Evolutionary conservation across 768 basidiomycete species (phyloP), one percentile per base, ranked within the genome.

Genomic region (Clitopilus hobsonii): DNA sequence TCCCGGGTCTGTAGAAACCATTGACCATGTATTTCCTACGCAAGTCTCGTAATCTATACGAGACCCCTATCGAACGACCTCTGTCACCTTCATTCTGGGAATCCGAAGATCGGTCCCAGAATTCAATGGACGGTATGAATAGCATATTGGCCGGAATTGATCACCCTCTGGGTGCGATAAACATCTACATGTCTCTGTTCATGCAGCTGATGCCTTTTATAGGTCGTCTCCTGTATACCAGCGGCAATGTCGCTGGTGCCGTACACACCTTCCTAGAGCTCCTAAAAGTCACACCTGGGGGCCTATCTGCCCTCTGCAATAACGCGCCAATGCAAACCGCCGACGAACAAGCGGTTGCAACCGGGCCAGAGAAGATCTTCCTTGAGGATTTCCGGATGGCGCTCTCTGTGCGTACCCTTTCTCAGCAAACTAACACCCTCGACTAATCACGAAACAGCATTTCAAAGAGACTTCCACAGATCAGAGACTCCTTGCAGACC

Each of bases 321-420:
- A n/a, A 11, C 11, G 41, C 18, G 4, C 41, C n/a, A 20, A 45
- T 8, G 5, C n/a, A 18, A 11, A 20, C 11, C 13, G 13, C 32
- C 4, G 41, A 20, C 10, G 41, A 45, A 18, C n/a, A 6, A 45
- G 41, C 10, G n/a, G 8, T 18, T 45, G 11, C n/a, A 18, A 20
- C 4, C 3, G 41, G 41, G 18, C 18, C 81, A 47, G 89, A 88
- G 54, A 87, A 85, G 56, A 74, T 91, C 5, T 88, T 82, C 56
- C 65, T 98, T 29, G 91, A 96, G 55, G 96, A 99, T 71, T 91
- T 98, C 63, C 80, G 83, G 22, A 83, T 94, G 13, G 92, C 97
- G 5, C 89, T 89, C 62, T 80, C 84, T 65, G 94, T 95, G 65
- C 55, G 78, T 60, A n/a, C n/a, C n/a, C 18, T n/a, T 52, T 30